Percentiles rank a stretch among this genome's conserved stretches.
phyloP scores from a whole-genome alignment of 371 early-diverging fungal species.

The Zychaea mexicana region DNA sequence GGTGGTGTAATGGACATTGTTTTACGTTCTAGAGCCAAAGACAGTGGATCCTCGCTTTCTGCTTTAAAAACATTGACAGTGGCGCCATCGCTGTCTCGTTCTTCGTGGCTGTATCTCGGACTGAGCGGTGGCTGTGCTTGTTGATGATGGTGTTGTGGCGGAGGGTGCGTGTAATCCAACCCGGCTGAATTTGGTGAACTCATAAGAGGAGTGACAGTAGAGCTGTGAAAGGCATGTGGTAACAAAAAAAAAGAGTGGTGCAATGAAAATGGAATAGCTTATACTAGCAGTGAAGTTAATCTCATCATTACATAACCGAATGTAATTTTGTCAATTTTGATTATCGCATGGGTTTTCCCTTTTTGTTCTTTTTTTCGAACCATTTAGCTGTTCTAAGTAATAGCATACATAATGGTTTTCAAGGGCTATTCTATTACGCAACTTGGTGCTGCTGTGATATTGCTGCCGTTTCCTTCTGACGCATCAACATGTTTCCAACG shows the following conservation, averaged over 20 bases:
- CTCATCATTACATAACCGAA: not conserved
- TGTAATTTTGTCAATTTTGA: not conserved
- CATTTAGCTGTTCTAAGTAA: no score
- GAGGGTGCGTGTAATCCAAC: no score
- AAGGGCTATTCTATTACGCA: not conserved
- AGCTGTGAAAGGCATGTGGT: no score
- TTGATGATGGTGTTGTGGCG: not conserved
- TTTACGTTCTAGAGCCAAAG: slow-evolving; percentile 6
- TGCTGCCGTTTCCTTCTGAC: not conserved
- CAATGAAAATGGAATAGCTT: no score
- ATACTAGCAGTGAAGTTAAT: no score
- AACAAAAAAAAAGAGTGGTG: not conserved
- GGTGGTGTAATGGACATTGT: slow-evolving; percentile 15
- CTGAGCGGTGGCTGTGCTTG: not conserved
- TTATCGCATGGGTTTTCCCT: not conserved
- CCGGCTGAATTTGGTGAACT: no score
- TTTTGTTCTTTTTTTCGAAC: no score
- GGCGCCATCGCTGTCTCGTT: not conserved
- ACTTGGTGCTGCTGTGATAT: not conserved
- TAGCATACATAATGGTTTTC: not conserved
- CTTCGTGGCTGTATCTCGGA: not conserved
- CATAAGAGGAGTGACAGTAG: no score
- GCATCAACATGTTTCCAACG: not conserved
- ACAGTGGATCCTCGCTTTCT: not conserved
- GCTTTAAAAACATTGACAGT: not conserved